Percentiles rank a stretch among this genome's conserved stretches.
These are phyloP conservation scores for Pseudofabraea citricarpa DNA, from an alignment of 2,329 filamentous ascomycete genomes.

Conservation along the genomic window DNA sequence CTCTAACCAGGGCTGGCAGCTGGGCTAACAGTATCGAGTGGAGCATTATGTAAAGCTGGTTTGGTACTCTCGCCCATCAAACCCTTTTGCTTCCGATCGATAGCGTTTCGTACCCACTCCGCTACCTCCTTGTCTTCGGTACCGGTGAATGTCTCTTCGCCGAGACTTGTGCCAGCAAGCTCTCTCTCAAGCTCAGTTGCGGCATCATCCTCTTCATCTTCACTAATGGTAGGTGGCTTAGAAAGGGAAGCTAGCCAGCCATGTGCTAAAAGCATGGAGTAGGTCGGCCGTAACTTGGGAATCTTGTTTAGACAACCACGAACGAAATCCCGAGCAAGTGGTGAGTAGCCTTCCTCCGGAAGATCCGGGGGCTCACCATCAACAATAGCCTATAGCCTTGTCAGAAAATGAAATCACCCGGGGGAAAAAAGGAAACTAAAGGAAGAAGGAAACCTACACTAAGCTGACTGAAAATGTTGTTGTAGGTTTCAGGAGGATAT, in stretches of 20 bases:
- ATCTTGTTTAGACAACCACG: conserved; percentile 87
- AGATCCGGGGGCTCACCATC: conserved; percentile 92
- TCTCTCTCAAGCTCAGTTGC: conserved; percentile 12
- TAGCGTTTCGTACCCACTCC: conserved; percentile 71
- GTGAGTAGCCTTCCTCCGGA: conserved; percentile 72
- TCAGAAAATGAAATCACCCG: too few species aligned
- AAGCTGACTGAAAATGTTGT: conserved; percentile 96
- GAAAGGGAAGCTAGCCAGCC: conserved; percentile 77
- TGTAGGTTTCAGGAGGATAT: conserved; percentile 94
- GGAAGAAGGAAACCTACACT: conserved; percentile 58
- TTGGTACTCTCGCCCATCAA: conserved; percentile 50
- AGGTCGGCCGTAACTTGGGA: conserved; percentile 87
- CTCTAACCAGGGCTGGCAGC: conserved; percentile 13
- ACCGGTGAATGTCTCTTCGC: conserved; percentile 27
- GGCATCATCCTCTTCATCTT: conserved; percentile 58
- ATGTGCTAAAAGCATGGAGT: conserved; percentile 83
- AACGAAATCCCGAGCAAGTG: conserved; percentile 81
- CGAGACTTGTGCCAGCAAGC: not conserved
- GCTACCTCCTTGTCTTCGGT: conserved; percentile 75
- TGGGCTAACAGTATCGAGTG: conserved; percentile 68
- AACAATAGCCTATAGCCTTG: conserved; percentile 73
- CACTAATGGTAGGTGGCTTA: conserved; percentile 69
- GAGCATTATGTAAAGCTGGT: conserved; percentile 83
- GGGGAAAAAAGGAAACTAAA: too few species aligned
- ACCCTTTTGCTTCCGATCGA: conserved; percentile 62